phyloP scores from a whole-genome alignment of 352 stramenopile genomes.

The Phytophthora meadii region DNA sequence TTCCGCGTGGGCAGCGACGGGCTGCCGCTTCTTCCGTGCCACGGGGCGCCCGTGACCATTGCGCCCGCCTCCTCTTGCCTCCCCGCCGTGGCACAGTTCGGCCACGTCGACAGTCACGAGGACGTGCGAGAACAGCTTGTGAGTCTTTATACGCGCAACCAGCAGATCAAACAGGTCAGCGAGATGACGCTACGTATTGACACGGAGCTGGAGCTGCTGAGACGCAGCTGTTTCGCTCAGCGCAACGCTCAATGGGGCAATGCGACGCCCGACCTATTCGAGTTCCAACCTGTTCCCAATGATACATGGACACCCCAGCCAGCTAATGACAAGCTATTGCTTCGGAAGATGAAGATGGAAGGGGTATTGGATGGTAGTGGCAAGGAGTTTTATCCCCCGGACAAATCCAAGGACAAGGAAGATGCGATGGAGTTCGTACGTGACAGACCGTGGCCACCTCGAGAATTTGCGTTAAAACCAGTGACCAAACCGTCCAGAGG shows the following conservation, averaged over 20 bases:
- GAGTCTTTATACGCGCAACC: constrained; percentile 45
- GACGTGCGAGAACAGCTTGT: constrained; percentile 57
- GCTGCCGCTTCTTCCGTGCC: constrained; percentile 40
- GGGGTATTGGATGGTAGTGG: constrained; percentile 26
- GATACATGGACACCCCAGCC: constrained; percentile 51
- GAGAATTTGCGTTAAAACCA: constrained; percentile 75
- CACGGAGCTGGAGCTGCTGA: constrained; percentile 77
- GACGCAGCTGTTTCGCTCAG: constrained; percentile 74
- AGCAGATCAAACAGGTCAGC: constrained; percentile 42
- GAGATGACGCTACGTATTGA: constrained; percentile 84
- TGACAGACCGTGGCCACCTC: constrained; percentile 76
- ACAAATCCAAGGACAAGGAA: constrained; percentile 22
- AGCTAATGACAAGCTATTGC: constrained; percentile 44
- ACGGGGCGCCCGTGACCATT: constrained; percentile 21
- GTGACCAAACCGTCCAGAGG: constrained; percentile 48
- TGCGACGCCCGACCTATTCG: constrained; percentile 61
- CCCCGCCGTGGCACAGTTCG: constrained; percentile 37
- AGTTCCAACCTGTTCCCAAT: constrained; percentile 31
- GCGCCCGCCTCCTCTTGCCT: neutral
- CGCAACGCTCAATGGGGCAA: constrained; percentile 73
- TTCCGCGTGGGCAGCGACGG: constrained; percentile 39
- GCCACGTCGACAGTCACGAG: constrained; percentile 20
- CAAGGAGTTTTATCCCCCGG: constrained; percentile 20
- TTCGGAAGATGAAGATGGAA: constrained; percentile 49
- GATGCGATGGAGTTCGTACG: constrained; percentile 50